phyloP scores from a whole-genome alignment of 1,284 basidiomycete species.

The Cutaneotrichosporon sp. region DNA sequence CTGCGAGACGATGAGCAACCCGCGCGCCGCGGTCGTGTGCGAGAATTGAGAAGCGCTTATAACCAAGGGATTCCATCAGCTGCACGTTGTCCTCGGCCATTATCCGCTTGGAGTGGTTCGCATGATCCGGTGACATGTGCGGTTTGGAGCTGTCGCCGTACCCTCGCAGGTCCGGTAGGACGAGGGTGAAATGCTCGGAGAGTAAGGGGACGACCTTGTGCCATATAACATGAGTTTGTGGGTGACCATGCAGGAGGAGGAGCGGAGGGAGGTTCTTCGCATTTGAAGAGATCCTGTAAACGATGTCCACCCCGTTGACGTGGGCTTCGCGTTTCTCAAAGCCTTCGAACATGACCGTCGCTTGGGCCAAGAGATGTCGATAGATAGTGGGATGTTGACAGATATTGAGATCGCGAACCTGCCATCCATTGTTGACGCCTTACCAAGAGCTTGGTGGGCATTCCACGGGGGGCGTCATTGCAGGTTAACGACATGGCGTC shows the following conservation, averaged over 20 bases:
- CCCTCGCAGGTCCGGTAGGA: slow-evolving; percentile 42
- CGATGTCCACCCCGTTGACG: slow-evolving; percentile 1
- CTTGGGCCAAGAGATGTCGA: no score
- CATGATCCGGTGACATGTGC: slow-evolving; percentile 28
- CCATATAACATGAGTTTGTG: slow-evolving; percentile 45
- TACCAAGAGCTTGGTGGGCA: no score
- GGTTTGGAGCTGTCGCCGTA: slow-evolving; percentile 35
- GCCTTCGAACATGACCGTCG: background rate
- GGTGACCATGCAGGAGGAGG: slow-evolving; percentile 47
- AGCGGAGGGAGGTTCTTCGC: slow-evolving; percentile 11
- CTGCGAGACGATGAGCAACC: slow-evolving; percentile 45
- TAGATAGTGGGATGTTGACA: no score
- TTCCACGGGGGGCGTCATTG: no score
- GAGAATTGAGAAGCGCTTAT: slow-evolving; percentile 34
- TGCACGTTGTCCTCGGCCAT: slow-evolving; percentile 46
- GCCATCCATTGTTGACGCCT: no score
- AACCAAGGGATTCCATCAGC: slow-evolving; percentile 41
- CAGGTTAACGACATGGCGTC: no score
- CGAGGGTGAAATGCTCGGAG: slow-evolving; percentile 37
- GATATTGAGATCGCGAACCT: no score
- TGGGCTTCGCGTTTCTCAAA: background rate
- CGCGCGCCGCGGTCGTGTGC: slow-evolving; percentile 49
- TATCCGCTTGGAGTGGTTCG: slow-evolving; percentile 46
- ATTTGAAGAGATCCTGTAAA: background rate
- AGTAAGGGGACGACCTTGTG: slow-evolving; percentile 36